Percentiles rank a stretch among this genome's conserved stretches.
Conservation (phyloP, 257 asterid genomes). For the Cynanchum wilfordii region DNA sequence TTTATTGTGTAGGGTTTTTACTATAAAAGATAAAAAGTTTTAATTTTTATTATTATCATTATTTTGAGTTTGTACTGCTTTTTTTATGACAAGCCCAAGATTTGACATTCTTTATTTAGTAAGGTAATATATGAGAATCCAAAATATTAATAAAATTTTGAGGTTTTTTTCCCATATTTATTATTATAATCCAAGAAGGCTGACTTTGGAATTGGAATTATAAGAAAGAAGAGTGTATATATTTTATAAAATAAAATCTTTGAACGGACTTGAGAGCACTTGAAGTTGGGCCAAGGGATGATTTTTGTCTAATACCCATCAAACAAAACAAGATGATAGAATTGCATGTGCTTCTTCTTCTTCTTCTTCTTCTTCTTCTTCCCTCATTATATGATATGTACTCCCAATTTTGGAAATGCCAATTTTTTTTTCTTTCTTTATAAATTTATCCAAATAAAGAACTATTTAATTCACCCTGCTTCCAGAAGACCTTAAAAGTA, state of each 20-base stretch:
- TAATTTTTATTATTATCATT: no score
- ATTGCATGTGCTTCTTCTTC: neutral
- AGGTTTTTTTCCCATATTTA: no score
- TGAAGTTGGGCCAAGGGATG: neutral
- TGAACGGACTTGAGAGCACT: neutral
- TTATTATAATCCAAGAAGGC: no score
- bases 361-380: neutral
- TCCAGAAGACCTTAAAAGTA: no score
- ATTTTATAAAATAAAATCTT: neutral
- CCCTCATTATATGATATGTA: neutral
- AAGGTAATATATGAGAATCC: no score
- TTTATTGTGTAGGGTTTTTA: no score
- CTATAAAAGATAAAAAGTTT: no score
- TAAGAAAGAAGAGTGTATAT: neutral
- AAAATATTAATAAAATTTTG: no score
- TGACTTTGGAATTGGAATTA: neutral
- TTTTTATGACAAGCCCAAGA: neutral
- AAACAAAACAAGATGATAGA: constrained; percentile 15
- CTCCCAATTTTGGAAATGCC: neutral
- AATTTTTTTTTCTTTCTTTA: neutral
- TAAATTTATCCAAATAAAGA: no score
- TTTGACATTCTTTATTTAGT: neutral
- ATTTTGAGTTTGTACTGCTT: no score
- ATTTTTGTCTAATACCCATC: constrained; percentile 2
- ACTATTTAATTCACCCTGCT: no score